Evolutionary conservation across 1,284 basidiomycete species (phyloP).

Genomic region (Cryptococcus wingfieldii): DNA sequence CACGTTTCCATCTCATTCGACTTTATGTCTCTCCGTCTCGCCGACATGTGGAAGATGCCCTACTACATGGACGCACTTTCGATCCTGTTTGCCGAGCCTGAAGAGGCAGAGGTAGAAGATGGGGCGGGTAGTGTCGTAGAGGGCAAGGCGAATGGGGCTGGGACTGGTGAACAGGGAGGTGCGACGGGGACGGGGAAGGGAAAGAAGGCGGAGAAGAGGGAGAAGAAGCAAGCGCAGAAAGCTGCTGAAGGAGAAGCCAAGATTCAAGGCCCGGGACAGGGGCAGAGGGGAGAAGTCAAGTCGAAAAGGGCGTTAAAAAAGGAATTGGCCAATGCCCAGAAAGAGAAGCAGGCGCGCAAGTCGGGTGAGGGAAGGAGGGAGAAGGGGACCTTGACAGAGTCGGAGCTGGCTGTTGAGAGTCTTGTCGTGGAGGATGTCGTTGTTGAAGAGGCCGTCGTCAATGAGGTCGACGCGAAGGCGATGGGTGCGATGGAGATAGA

Average conservation of each 20-base stretch:
- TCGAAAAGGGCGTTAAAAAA: neutral
- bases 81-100: slow-evolving; percentile 59
- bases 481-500: neutral
- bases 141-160: no score
- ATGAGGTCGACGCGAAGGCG: neutral
- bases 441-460: slow-evolving; percentile 1
- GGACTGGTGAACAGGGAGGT: neutral
- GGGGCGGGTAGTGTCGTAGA: slow-evolving; percentile 4
- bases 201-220: neutral
- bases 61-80: slow-evolving; percentile 69
- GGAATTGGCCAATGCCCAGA: neutral
- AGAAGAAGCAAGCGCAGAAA: neutral
- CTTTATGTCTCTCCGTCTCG: slow-evolving; percentile 64
- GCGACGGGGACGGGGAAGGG: neutral
- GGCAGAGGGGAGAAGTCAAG: neutral
- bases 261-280: neutral
- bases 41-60: slow-evolving; percentile 75
- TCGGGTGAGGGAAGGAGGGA: neutral
- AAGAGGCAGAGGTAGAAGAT: slow-evolving; percentile 54
- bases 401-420: neutral
- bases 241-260: neutral
- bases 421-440: slow-evolving; percentile 1
- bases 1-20: slow-evolving; percentile 74
- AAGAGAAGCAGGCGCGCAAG: neutral
- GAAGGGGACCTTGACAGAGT: neutral